Evolutionary conservation across 2,329 filamentous ascomycete genomes (phyloP), one percentile per base, ranked within the genome.

Genomic region (Colletotrichum lentis): DNA sequence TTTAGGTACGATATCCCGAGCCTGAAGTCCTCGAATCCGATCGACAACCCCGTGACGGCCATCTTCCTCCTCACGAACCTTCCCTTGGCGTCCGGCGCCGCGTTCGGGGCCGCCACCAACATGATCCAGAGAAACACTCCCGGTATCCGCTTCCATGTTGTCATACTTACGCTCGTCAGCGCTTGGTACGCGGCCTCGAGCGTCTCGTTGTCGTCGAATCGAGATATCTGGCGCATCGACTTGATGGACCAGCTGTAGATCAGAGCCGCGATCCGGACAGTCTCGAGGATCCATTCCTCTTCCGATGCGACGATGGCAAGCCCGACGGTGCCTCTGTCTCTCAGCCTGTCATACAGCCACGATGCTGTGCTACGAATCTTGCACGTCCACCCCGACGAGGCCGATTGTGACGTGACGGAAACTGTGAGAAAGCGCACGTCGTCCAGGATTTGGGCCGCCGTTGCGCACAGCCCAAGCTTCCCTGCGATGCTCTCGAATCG

Each of bases 91-190:
- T 72, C 73, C 50, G 71, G 62, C 27, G 69, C 69, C 6, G 73
- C 70, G 20, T 71, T 75, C 12, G 75, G 74, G 27, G 69, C 71
- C 5, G 72, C 72, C 20, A 74, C 71, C 37, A 77, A 56, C 62
- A 77, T 67, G 37, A 77, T 63, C 75, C 75, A 77, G 24, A 76
- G 66, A 57, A 76, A 77, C 1, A 77, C 72, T 3, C 76, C 76
- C 0, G 76, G 76, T 3, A 74, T 73, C 20, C 62, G 55, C 61
- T 76, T 77, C 76, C 76, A 78, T 3, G 70, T 60, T 18, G 69
- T 71, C 5, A 77, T 59, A 10, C 71, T 72, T 6, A 77, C 73
- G 10, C 58, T 62, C 63, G 72, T 72, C 65, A 77, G 73, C 2
- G 64, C 71, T 22, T 57, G 53, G 65, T 73, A 77, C 8, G 77